phyloP scores from a whole-genome alignment of 805 yeast genomes.

The Candida mattraensis region DNA sequence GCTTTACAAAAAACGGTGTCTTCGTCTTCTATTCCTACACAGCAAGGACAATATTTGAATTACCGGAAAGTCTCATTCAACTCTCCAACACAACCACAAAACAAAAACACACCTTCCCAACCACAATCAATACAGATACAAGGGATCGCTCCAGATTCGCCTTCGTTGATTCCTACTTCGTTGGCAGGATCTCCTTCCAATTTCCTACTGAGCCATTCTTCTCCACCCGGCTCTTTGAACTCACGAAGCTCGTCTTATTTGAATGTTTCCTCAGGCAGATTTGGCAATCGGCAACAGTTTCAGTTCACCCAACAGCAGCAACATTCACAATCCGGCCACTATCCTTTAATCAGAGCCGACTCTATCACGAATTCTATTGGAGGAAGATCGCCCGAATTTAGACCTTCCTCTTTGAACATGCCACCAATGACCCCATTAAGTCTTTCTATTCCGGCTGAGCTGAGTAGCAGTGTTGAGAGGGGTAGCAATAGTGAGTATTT shows the following conservation, averaged over 20 bases:
- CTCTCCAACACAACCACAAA: constrained; percentile 19
- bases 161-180: constrained; percentile 50
- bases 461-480: constrained; percentile 1
- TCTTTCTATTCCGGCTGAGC: constrained; percentile 26
- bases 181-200: constrained; percentile 56
- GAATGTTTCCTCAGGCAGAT: constrained; percentile 5
- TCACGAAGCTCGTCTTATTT: constrained; percentile 25
- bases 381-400: constrained; percentile 35
- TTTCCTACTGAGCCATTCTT: constrained; percentile 51
- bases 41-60: constrained; percentile 10
- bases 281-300: constrained; percentile 22
- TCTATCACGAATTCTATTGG: constrained; percentile 29
- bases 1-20: constrained; percentile 11
- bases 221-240: constrained; percentile 46
- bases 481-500: constrained; percentile 4
- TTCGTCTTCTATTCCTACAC: constrained; percentile 6
- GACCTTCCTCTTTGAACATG: constrained; percentile 34
- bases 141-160: constrained; percentile 45
- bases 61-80: constrained; percentile 21
- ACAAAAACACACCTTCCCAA: too few relatives aligned
- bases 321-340: constrained; percentile 3
- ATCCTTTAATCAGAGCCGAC: constrained; percentile 20
- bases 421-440: constrained; percentile 40
- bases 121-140: constrained; percentile 15
- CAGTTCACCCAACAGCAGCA: constrained; percentile 13